A percentile compares a stretch with the other conserved stretches of the same genome.
Evolutionary conservation across 1,139 yeast species (phyloP).

Genomic region (Taiozyma sp.): DNA sequence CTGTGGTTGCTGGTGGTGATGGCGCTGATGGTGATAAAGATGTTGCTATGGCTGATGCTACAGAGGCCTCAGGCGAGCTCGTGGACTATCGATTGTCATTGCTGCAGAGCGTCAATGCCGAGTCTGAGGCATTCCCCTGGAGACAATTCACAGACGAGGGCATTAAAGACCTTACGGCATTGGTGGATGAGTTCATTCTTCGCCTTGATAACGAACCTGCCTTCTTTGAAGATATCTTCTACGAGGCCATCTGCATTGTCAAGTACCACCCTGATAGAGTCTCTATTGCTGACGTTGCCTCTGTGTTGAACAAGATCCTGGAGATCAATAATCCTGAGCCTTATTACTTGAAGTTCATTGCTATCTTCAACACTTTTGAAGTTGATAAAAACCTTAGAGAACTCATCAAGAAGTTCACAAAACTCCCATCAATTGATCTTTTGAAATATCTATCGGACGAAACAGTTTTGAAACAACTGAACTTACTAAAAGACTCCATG

Average conservation of each 20-base stretch:
- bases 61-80: neutral
- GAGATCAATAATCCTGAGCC: neutral
- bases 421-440: constrained; percentile 10
- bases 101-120: constrained; percentile 2
- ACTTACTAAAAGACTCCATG: constrained; percentile 5
- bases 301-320: constrained; percentile 5
- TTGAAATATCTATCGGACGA: constrained; percentile 10
- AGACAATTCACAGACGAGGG: constrained; percentile 10
- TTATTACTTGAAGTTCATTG: constrained; percentile 12
- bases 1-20: neutral
- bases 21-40: neutral
- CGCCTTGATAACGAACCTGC: constrained; percentile 1
- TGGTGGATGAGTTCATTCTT: neutral
- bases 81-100: constrained; percentile 1
- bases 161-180: neutral
- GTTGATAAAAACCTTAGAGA: constrained; percentile 8
- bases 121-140: constrained; percentile 9
- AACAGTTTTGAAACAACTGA: constrained; percentile 6
- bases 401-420: constrained; percentile 8
- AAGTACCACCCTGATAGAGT: constrained; percentile 15
- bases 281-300: constrained; percentile 3
- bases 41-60: neutral
- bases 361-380: constrained; percentile 15
- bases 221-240: constrained; percentile 11
- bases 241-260: constrained; percentile 17